Evolutionary conservation across 1,284 basidiomycete genomes (phyloP).

Genomic region (Meira nashicola): DNA sequence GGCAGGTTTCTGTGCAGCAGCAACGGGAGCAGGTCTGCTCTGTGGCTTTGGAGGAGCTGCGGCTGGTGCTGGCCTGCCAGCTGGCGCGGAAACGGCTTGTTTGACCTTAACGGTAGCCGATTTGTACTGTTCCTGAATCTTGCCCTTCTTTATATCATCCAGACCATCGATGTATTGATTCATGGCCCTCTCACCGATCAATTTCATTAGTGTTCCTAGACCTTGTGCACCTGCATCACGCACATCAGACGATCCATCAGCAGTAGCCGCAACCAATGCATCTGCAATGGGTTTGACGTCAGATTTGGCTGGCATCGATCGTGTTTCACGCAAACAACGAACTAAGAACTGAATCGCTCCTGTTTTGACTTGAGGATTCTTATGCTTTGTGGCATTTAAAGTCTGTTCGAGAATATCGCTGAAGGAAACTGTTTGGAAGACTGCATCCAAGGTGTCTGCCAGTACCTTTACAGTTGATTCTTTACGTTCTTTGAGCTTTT

Average conservation of each 20-base stretch:
- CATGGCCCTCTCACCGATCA: slow-evolving; percentile 88
- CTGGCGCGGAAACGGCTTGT: slow-evolving; percentile 22
- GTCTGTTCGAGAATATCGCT: slow-evolving; percentile 81
- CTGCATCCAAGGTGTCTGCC: slow-evolving; percentile 78
- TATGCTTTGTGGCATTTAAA: slow-evolving; percentile 71
- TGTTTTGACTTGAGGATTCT: slow-evolving; percentile 96
- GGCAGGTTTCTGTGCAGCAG: slow-evolving; percentile 23
- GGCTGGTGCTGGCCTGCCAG: slow-evolving; percentile 16
- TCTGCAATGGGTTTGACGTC: slow-evolving; percentile 84
- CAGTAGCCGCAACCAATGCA: slow-evolving; percentile 69
- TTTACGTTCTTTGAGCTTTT: slow-evolving; percentile 92
- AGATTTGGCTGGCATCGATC: slow-evolving; percentile 63
- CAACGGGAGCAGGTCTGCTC: slow-evolving; percentile 14
- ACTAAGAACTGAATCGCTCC: slow-evolving; percentile 82
- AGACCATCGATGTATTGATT: slow-evolving; percentile 81
- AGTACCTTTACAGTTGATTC: slow-evolving; percentile 82
- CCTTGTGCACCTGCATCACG: slow-evolving; percentile 82
- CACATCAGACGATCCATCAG: slow-evolving; percentile 85
- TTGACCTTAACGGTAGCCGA: slow-evolving; percentile 38
- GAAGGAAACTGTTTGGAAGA: slow-evolving; percentile 72
- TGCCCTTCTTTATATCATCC: slow-evolving; percentile 81
- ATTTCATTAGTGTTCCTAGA: slow-evolving; percentile 90
- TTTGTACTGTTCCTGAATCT: slow-evolving; percentile 86
- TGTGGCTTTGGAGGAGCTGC: slow-evolving; percentile 11
- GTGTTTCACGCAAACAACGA: slow-evolving; percentile 68